Percentiles rank a stretch among this genome's conserved stretches.
phyloP scores from a whole-genome alignment of 768 basidiomycete genomes.

The Phanerochaete sordida region DNA sequence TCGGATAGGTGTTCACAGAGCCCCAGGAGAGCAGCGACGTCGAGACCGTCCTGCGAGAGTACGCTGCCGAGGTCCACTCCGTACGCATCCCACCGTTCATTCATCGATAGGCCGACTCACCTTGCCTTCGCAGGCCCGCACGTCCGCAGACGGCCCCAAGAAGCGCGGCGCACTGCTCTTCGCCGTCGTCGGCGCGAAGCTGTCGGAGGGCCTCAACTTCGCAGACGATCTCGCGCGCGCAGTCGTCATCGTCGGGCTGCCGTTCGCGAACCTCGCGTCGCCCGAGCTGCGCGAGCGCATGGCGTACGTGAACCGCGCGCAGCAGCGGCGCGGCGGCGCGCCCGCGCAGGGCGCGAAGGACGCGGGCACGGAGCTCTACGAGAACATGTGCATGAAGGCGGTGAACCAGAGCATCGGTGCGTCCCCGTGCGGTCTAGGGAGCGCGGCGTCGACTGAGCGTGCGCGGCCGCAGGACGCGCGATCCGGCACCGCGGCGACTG shows the following conservation, averaged over 20 bases:
- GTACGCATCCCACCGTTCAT: neutral
- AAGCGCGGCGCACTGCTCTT: slow-evolving; percentile 74
- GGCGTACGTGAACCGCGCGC: slow-evolving; percentile 74
- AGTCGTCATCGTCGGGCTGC: slow-evolving; percentile 85
- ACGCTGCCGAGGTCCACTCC: slow-evolving; percentile 43
- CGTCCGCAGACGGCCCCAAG: neutral
- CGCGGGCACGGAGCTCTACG: slow-evolving; percentile 63
- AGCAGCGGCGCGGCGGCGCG: slow-evolving; percentile 34
- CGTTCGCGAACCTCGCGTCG: slow-evolving; percentile 90
- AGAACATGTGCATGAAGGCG: slow-evolving; percentile 89
- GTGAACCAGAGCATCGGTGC: slow-evolving; percentile 97
- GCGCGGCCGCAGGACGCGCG: slow-evolving; percentile 63
- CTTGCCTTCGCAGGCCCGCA: neutral
- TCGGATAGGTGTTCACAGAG: slow-evolving; percentile 78
- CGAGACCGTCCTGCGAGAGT: slow-evolving; percentile 71
- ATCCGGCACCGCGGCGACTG: slow-evolving; percentile 91
- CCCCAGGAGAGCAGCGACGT: slow-evolving; percentile 71
- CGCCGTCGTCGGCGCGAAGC: slow-evolving; percentile 94
- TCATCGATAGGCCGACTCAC: neutral
- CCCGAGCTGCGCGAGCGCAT: slow-evolving; percentile 89
- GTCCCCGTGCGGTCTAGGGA: slow-evolving; percentile 21
- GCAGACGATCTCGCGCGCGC: slow-evolving; percentile 60
- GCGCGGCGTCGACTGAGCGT: neutral
- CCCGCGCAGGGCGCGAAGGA: slow-evolving; percentile 28
- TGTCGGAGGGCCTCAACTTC: slow-evolving; percentile 86